A percentile compares a stretch with the other conserved stretches of the same genome.
phyloP scores from a whole-genome alignment of 371 early-diverging fungal species.

The Caulochytrium protostelioides region DNA sequence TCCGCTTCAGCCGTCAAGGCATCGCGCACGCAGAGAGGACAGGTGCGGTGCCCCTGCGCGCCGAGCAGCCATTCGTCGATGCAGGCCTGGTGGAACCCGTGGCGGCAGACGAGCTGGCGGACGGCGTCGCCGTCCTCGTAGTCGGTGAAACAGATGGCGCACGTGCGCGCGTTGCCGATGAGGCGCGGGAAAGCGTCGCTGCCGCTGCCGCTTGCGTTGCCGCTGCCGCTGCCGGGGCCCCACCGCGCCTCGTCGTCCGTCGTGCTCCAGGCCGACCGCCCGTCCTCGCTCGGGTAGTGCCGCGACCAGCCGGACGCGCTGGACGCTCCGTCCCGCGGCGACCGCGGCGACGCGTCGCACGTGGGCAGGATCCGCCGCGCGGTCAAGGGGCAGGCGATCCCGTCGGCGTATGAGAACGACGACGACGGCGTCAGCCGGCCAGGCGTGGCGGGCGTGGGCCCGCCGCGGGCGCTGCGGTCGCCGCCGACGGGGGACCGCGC shows the following conservation, averaged over 20 bases:
- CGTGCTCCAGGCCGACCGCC: neutral
- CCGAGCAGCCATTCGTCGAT: constrained; percentile 44
- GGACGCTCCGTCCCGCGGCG: constrained; percentile 1
- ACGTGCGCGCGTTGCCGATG: no score
- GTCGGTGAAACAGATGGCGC: constrained; percentile 44
- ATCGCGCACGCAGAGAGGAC: constrained; percentile 11
- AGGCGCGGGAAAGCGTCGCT: no score
- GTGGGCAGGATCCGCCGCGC: no score
- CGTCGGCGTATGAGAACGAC: no score
- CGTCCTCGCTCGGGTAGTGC: neutral
- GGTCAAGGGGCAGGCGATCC: no score
- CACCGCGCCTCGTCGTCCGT: neutral
- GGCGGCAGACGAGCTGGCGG: constrained; percentile 37
- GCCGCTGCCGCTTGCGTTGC: neutral
- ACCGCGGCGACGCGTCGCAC: constrained; percentile 2
- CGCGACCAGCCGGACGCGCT: constrained; percentile 1
- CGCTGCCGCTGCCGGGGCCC: neutral
- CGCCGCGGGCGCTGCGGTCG: no score
- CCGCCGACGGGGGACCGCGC: no score
- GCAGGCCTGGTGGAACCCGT: constrained; percentile 43
- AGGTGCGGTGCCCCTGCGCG: constrained; percentile 5
- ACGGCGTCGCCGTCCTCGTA: constrained; percentile 29
- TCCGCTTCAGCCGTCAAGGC: constrained; percentile 8
- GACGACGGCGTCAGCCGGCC: no score
- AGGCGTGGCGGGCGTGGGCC: no score